Evolutionary conservation across 2,329 filamentous ascomycete genomes (phyloP).

Genomic region (Aspergillus calidoustus): DNA sequence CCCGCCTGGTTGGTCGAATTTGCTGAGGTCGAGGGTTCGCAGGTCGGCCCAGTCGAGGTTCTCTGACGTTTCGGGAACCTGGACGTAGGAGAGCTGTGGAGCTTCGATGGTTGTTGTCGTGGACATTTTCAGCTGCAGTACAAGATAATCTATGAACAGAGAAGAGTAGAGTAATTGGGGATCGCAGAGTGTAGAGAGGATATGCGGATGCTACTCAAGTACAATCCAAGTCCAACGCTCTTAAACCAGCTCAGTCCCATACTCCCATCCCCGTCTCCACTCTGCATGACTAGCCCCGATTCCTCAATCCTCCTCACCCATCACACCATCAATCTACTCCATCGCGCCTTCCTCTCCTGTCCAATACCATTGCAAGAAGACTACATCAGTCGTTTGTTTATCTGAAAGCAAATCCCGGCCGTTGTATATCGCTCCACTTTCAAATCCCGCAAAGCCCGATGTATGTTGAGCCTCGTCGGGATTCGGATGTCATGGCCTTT

Average conservation of each 20-base stretch:
- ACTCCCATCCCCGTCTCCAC: not conserved
- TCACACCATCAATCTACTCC: not conserved
- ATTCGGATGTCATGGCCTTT: not conserved
- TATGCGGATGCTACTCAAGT: not conserved
- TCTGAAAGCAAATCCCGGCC: not conserved
- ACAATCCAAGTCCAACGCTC: not conserved
- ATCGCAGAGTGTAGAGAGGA: not conserved
- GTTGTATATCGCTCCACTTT: not conserved
- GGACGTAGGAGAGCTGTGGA: not conserved
- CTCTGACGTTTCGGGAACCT: constrained; percentile 6
- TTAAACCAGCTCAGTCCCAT: not conserved
- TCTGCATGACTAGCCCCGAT: not conserved
- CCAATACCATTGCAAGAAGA: not conserved
- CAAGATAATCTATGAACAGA: not conserved
- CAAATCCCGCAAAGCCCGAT: constrained; percentile 1
- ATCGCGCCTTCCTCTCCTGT: not conserved
- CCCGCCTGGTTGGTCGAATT: constrained; percentile 58
- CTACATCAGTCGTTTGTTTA: not conserved
- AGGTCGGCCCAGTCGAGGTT: constrained; percentile 49
- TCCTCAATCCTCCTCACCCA: not conserved
- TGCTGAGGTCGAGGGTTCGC: constrained; percentile 59
- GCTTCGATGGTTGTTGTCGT: not conserved
- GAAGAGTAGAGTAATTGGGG: not conserved
- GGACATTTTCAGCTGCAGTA: not conserved
- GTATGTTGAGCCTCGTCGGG: not conserved